Base-by-base conservation (phyloP, 768 basidiomycete species). In the Boletus sp. region DNA sequence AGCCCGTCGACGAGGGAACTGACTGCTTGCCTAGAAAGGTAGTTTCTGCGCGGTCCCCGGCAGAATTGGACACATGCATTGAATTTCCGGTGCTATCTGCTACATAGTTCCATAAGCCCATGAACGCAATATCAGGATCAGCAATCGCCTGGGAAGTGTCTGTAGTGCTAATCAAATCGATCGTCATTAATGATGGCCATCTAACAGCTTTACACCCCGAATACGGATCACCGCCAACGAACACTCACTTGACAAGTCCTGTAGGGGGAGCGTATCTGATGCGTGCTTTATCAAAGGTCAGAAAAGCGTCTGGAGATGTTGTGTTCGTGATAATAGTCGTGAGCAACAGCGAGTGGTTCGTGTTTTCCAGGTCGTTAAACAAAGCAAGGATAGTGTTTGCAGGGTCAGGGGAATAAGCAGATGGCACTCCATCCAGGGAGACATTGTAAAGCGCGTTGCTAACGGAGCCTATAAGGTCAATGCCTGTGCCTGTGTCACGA, bases 271-370 rank as follows among this genome's bases (percentile, higher is more conserved):
- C 63, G 17, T 78, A 76, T 33, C 73, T 77, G 48, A 89, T 73
- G 42, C 81, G 64, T 1, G 85, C 87, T 55, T 76, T 73, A 60
- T 86, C 81, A 67, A 91, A 88, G 20, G 71, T 73, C 12, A 91
- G 67, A 58, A 77, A 74, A 5, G 78, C 71, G 17, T 67, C 51
- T 3, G 75, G 64, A 20, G 72, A 65, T 61, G 66, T 50, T 20
- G 67, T 50, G 48, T 68, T 64, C 61, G 64, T 70, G 59, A 71
- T 82, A 50, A 72, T 72, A 9, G 82, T 77, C 42, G 77, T 81
- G 52, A 92, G 73, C 33, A 79, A 72, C 50, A 92, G 62, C 4
- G 77, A 78, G 68, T 92, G 90, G 49, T 71, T 64, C 28, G 72
- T 70, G 60, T 85, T 75, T 18, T 67, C 12, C 10, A 90, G 77